These are phyloP conservation scores for Penicillium olsonii DNA, from an alignment of 2,329 filamentous ascomycete genomes.

Conservation along the genomic window DNA sequence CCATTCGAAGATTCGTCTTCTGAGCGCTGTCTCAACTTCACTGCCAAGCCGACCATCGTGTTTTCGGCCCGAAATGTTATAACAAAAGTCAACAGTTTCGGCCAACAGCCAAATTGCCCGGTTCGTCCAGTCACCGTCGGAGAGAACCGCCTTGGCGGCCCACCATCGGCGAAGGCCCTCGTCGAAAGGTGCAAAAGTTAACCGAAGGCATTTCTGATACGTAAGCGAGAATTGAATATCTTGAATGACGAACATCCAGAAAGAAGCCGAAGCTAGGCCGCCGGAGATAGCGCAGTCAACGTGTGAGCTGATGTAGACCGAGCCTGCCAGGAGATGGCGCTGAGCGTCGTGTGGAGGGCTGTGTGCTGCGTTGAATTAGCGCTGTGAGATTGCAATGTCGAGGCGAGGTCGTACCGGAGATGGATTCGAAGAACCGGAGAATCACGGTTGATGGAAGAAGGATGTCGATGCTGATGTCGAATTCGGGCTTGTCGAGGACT, in stretches of 20 bases:
- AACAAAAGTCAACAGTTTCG: slow-evolving; percentile 37
- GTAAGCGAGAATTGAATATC: slow-evolving; percentile 38
- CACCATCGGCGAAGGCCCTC: slow-evolving; percentile 32
- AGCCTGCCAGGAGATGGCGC: slow-evolving; percentile 37
- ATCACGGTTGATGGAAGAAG: slow-evolving; percentile 38
- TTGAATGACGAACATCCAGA: slow-evolving; percentile 40
- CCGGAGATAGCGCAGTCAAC: slow-evolving; percentile 35
- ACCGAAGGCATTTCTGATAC: slow-evolving; percentile 33
- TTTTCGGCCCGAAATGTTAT: slow-evolving; percentile 24
- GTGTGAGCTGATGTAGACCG: slow-evolving; percentile 38
- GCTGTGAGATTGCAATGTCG: background rate
- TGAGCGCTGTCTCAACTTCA: slow-evolving; percentile 22
- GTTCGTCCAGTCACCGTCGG: slow-evolving; percentile 37
- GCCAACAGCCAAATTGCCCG: slow-evolving; percentile 37
- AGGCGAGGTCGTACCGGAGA: slow-evolving; percentile 31
- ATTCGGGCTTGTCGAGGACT: slow-evolving; percentile 33
- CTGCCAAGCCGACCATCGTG: slow-evolving; percentile 18
- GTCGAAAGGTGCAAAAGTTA: slow-evolving; percentile 34
- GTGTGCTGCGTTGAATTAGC: slow-evolving; percentile 25
- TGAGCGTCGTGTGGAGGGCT: slow-evolving; percentile 36
- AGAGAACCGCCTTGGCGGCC: slow-evolving; percentile 24
- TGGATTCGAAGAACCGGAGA: slow-evolving; percentile 38
- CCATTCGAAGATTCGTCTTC: slow-evolving; percentile 30
- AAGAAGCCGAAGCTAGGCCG: slow-evolving; percentile 36
- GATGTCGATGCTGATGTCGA: slow-evolving; percentile 34